Conservation (phyloP, 2,329 filamentous ascomycete genomes). For the Microsporum ferrugineum region DNA sequence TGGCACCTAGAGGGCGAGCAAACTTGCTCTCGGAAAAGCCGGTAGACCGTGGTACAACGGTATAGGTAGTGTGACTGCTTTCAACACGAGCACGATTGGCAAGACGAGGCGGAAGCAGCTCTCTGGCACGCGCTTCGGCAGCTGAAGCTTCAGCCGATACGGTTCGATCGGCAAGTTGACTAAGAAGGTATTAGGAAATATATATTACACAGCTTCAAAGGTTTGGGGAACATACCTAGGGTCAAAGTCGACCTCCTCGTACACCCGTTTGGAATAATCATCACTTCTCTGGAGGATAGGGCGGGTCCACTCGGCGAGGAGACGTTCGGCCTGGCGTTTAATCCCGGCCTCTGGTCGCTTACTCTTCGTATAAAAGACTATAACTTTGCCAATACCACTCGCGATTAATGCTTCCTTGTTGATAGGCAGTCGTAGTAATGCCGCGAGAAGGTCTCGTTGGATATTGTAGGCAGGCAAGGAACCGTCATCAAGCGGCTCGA, state of each 20-base stretch:
- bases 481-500: constrained; percentile 88
- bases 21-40: constrained; percentile 36
- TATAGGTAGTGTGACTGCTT: constrained; percentile 49
- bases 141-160: constrained; percentile 30
- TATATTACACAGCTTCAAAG: not conserved
- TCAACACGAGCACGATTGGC: constrained; percentile 50
- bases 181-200: constrained; percentile 16
- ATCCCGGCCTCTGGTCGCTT: constrained; percentile 78
- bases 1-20: constrained; percentile 36
- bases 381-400: constrained; percentile 89
- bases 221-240: constrained; percentile 34
- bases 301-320: constrained; percentile 91
- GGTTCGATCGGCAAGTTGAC: constrained; percentile 28
- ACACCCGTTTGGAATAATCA: constrained; percentile 77
- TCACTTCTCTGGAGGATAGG: constrained; percentile 89
- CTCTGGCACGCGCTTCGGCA: constrained; percentile 41
- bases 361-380: constrained; percentile 93
- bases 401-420: constrained; percentile 83
- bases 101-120: constrained; percentile 42
- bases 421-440: constrained; percentile 68
- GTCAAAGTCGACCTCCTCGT: constrained; percentile 49
- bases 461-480: constrained; percentile 94
- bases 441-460: constrained; percentile 82
- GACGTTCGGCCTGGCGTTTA: constrained; percentile 82
- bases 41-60: constrained; percentile 50